These are phyloP conservation scores for Phlyctochytrium arcticum DNA, from an alignment of 192 early-diverging fungal genomes.

Conservation along the genomic window DNA sequence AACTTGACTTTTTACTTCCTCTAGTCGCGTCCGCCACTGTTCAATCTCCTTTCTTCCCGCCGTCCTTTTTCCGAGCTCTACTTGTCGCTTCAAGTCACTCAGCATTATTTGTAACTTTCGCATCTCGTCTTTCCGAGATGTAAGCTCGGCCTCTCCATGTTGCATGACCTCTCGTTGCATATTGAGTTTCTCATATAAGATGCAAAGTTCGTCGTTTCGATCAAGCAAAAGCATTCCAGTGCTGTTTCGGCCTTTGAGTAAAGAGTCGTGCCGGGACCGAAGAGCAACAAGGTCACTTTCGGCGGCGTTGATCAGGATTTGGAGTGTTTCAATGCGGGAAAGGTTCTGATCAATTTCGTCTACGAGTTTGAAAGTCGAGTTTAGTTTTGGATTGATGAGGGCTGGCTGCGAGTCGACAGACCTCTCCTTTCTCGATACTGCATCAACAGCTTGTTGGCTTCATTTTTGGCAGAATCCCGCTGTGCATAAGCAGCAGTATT, in stretches of 20 bases:
- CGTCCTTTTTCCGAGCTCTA: constrained; percentile 40
- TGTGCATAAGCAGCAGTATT: constrained; percentile 52
- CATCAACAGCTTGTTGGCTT: constrained; percentile 55
- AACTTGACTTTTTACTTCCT: constrained; percentile 23
- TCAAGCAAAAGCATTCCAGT: constrained; percentile 54
- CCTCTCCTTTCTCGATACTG: constrained; percentile 49
- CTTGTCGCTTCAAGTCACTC: constrained; percentile 32
- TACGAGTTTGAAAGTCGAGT: constrained; percentile 4
- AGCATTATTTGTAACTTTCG: constrained; percentile 39
- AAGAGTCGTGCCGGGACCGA: constrained; percentile 43
- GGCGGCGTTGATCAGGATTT: constrained; percentile 44
- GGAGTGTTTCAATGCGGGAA: constrained; percentile 54
- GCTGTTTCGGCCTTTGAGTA: constrained; percentile 48
- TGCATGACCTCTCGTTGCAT: constrained; percentile 35
- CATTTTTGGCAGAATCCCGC: constrained; percentile 56
- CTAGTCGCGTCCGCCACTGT: constrained; percentile 18
- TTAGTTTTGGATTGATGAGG: background rate
- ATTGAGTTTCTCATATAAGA: constrained; percentile 54
- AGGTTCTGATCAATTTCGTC: constrained; percentile 59
- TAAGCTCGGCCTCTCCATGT: constrained; percentile 40
- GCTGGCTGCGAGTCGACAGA: background rate
- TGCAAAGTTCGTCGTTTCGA: constrained; percentile 60
- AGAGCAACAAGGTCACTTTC: constrained; percentile 53
- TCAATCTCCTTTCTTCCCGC: constrained; percentile 14
- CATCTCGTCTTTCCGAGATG: constrained; percentile 37